Evolutionary conservation across 257 asterid genomes (phyloP), one percentile per base, ranked within the genome.

Genomic region (Cordia subcordata): DNA sequence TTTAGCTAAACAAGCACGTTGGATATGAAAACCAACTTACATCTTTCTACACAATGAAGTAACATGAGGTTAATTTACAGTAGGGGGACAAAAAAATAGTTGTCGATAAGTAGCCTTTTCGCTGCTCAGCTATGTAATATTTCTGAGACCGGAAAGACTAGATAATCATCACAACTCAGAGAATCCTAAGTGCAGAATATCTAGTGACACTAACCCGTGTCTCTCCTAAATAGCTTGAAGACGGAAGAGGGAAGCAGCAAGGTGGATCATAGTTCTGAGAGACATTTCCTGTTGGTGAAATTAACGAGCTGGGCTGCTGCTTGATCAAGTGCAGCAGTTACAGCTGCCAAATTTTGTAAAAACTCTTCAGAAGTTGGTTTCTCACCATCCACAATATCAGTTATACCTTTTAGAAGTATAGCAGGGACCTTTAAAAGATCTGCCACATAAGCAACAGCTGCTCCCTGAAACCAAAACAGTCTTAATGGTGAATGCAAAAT

Each of bases 351-450:
- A 62, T 93, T 93, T 61, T 85, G 82, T 69, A 85, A 69, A 71
- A 89, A 93, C 66, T 93, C 99, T 68, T 89, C 99, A 5, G 96
- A 62, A 1, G 99, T 89, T 53, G 99, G 99, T 63, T 82, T 93
- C 55, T 89, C 88, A 8, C 96, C 97, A 57, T 93, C 99, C 49
- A 89, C 68, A 15, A 93, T 80, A 60, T 89, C 97, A 0, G 99
- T 93, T 74, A 93, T 92, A 9, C 94, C 99, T 77, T 93, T 93
- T 60, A 89, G 19, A 66, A 83, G 85, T 68, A 89, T 83, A 33
- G 68, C 80, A 6, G 99, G 97, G 33, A 87, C 95, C 68, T 83
- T 74, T 63, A 93, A 61, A 56, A 89, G 91, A 81, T 86, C 94
- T 13, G 96, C 90, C 61, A 89, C 99, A 68, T 89, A 93, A 65